phyloP scores from a whole-genome alignment of 2,329 filamentous ascomycete species.

The Botryosphaeria dothidea region DNA sequence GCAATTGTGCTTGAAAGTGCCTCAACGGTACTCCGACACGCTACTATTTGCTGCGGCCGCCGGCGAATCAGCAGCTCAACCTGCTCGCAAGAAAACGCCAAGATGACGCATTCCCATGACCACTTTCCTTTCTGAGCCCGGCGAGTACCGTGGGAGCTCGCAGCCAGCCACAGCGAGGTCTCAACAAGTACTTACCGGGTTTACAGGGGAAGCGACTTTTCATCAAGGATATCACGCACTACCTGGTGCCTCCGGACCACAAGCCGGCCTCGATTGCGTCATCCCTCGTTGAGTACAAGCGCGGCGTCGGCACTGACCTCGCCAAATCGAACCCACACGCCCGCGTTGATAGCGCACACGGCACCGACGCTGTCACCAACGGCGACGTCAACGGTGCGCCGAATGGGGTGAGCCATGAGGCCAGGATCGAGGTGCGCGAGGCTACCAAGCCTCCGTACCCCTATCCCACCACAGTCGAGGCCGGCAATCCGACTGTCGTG shows the following conservation, averaged over 20 bases:
- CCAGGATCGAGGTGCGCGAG: conserved; percentile 19
- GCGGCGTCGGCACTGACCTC: conserved; percentile 59
- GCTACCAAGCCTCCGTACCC: conserved; percentile 52
- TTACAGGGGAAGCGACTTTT: conserved; percentile 83
- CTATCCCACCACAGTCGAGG: conserved; percentile 60
- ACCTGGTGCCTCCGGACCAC: conserved; percentile 75
- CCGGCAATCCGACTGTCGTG: conserved; percentile 80
- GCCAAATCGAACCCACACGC: conserved; percentile 23
- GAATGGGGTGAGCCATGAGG: conserved; percentile 33
- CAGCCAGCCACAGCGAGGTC: not conserved
- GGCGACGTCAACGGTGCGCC: conserved; percentile 27
- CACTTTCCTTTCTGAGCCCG: conserved; percentile 1
- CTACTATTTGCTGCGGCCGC: not conserved
- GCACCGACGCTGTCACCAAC: conserved; percentile 27
- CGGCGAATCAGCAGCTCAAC: not conserved
- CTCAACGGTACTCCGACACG: conserved; percentile 2
- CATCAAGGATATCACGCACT: conserved; percentile 97
- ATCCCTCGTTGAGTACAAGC: conserved; percentile 65
- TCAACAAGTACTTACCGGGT: conserved; percentile 35
- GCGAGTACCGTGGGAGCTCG: not conserved
- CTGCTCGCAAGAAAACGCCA: not conserved
- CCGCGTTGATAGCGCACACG: conserved; percentile 31
- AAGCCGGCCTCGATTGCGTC: conserved; percentile 71
- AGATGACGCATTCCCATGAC: not conserved
- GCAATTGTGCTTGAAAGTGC: not conserved